phyloP scores from a whole-genome alignment of 139 green algal genomes.

The Haematococcus lacustris region DNA sequence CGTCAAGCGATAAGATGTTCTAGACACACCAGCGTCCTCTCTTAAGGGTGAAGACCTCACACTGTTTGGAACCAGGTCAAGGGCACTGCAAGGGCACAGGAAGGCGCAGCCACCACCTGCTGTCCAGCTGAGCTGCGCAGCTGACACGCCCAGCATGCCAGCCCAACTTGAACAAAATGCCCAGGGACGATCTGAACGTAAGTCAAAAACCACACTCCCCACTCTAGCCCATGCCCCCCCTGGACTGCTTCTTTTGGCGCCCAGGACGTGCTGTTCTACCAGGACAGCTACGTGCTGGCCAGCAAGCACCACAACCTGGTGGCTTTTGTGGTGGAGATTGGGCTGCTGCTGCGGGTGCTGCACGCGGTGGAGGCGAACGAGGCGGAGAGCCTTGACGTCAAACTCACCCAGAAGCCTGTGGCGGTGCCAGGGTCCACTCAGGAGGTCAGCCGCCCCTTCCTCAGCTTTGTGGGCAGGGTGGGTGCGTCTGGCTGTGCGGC shows the following conservation, averaged over 20 bases:
- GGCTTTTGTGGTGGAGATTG: constrained; percentile 60
- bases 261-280: constrained; percentile 63
- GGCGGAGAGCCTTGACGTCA: constrained; percentile 36
- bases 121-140: background rate
- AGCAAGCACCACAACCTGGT: constrained; percentile 64
- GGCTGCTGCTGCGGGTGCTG: constrained; percentile 62
- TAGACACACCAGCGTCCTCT: no score
- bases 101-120: background rate
- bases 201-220: background rate
- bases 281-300: constrained; percentile 29
- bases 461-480: constrained; percentile 48
- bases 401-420: constrained; percentile 35
- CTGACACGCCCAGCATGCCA: background rate
- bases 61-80: background rate
- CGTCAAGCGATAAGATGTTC: background rate
- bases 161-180: background rate
- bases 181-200: background rate
- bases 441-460: constrained; percentile 36
- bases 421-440: background rate
- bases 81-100: background rate
- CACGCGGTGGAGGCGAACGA: constrained; percentile 18
- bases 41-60: background rate
- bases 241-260: no score
- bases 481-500: constrained; percentile 1
- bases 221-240: no score